These are phyloP conservation scores for Citrus inodora DNA, from an alignment of 345 rosid genomes.

Conservation along the genomic window DNA sequence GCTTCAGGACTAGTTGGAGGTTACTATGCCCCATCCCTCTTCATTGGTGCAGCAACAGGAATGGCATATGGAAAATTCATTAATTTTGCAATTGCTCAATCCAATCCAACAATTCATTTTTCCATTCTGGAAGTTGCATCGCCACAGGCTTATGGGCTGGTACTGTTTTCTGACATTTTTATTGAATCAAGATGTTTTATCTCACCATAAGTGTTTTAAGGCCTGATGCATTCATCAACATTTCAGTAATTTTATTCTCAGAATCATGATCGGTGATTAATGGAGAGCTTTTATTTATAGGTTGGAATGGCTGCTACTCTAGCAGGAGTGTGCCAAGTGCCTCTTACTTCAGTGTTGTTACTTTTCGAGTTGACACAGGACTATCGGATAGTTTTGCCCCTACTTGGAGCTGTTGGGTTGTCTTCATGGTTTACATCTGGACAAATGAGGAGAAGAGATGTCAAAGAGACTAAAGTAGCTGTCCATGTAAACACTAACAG, in stretches of 20 bases:
- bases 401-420: conserved; percentile 86
- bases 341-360: conserved; percentile 85
- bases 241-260: neutral
- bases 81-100: conserved; percentile 55
- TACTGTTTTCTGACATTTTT: conserved; percentile 30
- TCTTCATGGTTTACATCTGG: conserved; percentile 96
- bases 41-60: conserved; percentile 96
- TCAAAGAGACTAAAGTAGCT: conserved; percentile 34
- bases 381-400: conserved; percentile 83
- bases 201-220: neutral
- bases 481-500: conserved; percentile 27
- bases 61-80: conserved; percentile 90
- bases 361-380: conserved; percentile 94
- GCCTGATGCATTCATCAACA: neutral
- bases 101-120: conserved; percentile 44
- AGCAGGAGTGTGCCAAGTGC: conserved; percentile 97
- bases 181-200: neutral
- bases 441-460: conserved; percentile 54
- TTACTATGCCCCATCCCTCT: conserved; percentile 91
- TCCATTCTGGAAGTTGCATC: conserved; percentile 86
- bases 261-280: neutral
- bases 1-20: conserved; percentile 96
- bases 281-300: conserved; percentile 36
- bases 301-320: conserved; percentile 99
- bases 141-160: conserved; percentile 98